Conservation (phyloP, 306 rosid genomes). For the Sindora glabra region DNA sequence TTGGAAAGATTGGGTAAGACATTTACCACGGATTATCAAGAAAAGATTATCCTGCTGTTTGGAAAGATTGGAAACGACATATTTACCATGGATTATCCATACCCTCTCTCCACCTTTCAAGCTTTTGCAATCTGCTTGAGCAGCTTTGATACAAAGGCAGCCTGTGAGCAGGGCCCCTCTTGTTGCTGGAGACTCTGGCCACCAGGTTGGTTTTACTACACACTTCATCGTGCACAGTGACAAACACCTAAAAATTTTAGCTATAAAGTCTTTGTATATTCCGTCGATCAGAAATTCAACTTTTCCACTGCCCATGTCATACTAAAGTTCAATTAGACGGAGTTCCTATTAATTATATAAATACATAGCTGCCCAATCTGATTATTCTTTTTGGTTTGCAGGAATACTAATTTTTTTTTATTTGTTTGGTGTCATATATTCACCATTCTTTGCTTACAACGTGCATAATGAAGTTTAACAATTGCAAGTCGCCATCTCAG, state of each 20-base stretch:
- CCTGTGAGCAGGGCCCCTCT: conserved; percentile 56
- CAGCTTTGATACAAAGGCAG: conserved; percentile 89
- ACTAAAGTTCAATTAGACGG: too few species aligned
- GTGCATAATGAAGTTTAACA: too few species aligned
- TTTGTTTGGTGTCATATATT: too few species aligned
- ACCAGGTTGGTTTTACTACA: conserved; percentile 9
- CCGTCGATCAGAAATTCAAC: too few species aligned
- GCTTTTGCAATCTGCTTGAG: conserved; percentile 85
- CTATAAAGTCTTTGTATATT: conserved; percentile 31
- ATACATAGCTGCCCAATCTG: too few species aligned
- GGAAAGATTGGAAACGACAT: conserved; percentile 86
- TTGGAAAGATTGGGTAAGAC: conserved; percentile 84
- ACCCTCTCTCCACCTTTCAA: conserved; percentile 88
- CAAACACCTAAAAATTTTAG: conserved; percentile 21
- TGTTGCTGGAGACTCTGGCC: conserved; percentile 9
- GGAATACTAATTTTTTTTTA: too few species aligned
- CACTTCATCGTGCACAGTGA: conserved; percentile 17
- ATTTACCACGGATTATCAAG: conserved; percentile 89
- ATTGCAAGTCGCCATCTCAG: too few species aligned
- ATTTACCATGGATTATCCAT: conserved; percentile 87
- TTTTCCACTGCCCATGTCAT: too few species aligned
- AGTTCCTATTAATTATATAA: too few species aligned
- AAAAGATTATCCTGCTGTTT: conserved; percentile 73
- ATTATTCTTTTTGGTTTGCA: too few species aligned
- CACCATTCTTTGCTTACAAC: too few species aligned